Base-by-base conservation (phyloP, 2,329 filamentous ascomycete genomes). In the Trichoderma sp. region DNA sequence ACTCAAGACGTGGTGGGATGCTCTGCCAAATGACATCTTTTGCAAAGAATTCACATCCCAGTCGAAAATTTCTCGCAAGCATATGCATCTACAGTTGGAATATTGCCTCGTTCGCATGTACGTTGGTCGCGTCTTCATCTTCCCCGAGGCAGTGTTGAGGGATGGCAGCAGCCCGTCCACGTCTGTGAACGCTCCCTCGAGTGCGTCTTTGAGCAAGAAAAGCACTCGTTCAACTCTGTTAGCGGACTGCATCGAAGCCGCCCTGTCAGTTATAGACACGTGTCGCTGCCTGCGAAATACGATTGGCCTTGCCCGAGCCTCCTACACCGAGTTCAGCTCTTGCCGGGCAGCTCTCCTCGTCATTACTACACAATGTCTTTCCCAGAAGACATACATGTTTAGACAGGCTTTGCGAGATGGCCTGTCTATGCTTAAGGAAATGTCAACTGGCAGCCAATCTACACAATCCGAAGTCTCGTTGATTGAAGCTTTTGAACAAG, bases 241-340 rank as follows among this genome's bases (percentile, higher is more conserved):
- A 21, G 84, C 83, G 4, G 87, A 89, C 75, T 89, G 88, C 74
- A 86, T 89, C 11, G 86, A 88, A 73, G 88, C 88, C 2, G 88
- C 88, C 3, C 80, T 89, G 33, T 85, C 86, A 74, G 86, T 88
- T 12, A 84, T 90, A 21, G 85, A 88, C 60, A 84, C 88, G 5
- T 89, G 88, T 76, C 85, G 85, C 56, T 81, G 86, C 4, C 84
- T 90, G 5, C 85, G 86, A 53, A 85, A 86, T 62, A 87, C 85
- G n/a, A 85, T 87, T 16, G 88, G 88, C 18, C 86, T 90, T 71
- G 88, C 88, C 6, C 85, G 88, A 35, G 87, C 88, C 3, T 89
- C 88, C 0, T 90, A 89, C 78, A 89, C 88, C 4, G 88, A 90
- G 77, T 90, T 89, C 78, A 89, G 87, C 79, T 87, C 88, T 3